Evolutionary conservation across 2,329 filamentous ascomycete species (phyloP), one percentile per base, ranked within the genome.

Genomic region (Plenodomus biglobosus): DNA sequence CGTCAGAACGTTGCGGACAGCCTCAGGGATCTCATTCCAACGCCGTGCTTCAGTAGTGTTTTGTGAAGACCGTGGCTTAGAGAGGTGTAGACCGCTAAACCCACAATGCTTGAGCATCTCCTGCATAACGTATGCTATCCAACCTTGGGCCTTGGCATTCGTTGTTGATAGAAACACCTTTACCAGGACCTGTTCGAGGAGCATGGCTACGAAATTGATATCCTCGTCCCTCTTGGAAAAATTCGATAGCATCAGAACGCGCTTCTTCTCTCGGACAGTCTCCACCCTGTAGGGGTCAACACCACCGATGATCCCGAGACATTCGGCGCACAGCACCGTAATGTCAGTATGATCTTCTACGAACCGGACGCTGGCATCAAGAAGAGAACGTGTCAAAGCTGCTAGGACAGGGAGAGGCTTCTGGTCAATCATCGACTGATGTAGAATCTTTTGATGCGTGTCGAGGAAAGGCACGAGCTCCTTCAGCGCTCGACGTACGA

Each of bases 81-180:
- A 69, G 22, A 75, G 74, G 34, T 79, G 74, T 17, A 78, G 82
- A 10, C 80, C 76, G 44, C 59, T 85, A 63, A 96, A 85, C 21
- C 87, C 85, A 63, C 88, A 90, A 57, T 86, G 84, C 38, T 86
- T 85, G 3, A 97, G 80, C 35, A 97, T 80, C 62, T 95, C 87
- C 71, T 99, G 94, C 85, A 99, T 96, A 1, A 87, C 89, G 71
- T 88, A 99, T 1, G 92, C 92, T 16, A 99, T 79, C 66, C 95
- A 96, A 0, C 91, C 92, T 70, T 97, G 94, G 5, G 91, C 81
- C 56, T 85, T 86, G 2, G 91, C 88, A 67, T 96, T 95, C 0
- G 88, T 94, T 1, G 90, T 88, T 1, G 92, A 95, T 37, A 95
- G 77, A 65, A 99, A 99, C 0, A 92, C 87, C 52, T 92, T 91